Evolutionary conservation across 1,139 yeast genomes (phyloP), one percentile per base, ranked within the genome.

Genomic region (Nakaseomyces uthaithaninus): DNA sequence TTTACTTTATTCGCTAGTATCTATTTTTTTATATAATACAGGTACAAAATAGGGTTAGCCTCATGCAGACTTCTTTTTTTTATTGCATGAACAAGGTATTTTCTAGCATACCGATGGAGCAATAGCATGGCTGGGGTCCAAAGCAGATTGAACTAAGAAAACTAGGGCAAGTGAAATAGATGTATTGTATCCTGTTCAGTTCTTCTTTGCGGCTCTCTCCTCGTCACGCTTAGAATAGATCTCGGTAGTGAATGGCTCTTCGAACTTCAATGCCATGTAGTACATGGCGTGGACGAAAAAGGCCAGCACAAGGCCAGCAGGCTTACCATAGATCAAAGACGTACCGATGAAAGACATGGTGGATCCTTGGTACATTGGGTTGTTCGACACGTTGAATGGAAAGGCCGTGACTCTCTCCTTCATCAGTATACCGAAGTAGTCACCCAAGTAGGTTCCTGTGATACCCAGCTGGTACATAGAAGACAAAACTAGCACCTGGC

Each of bases 351-450:
- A 91, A 42, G 94, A 78, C 52, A 91, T 67, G 20, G 91, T 75
- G 6, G 94, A 83, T 17, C 98, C 98, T 57, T 83, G 82, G 65
- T 91, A 91, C 98, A 91, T 91, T 46, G 98, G 98, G 62, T 91
- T 91, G 57, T 85, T 81, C 51, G 81, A 75, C 45, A 87, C 75
- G 54, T 80, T 89, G 71, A 91, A 91, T 17, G 98, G 98, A 71
- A 91, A 91, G 1, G 83, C 80, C n/a, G 93, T 81, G 46, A 91
- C 95, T 57, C 94, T 74, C 49, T 83, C 77, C 48, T 77, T 77
- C 94, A 89, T 91, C 55, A 91, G 73, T 55, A 91, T 89, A 1
- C 98, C 98, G 64, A 91, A 91, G 65, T 91, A 93, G 63, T 91
- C 98, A 27, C 98, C 98, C 47, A 91, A 68, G 58, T 91, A 91